phyloP scores from a whole-genome alignment of 2,329 filamentous ascomycete species.

The Aureobasidium sp. region DNA sequence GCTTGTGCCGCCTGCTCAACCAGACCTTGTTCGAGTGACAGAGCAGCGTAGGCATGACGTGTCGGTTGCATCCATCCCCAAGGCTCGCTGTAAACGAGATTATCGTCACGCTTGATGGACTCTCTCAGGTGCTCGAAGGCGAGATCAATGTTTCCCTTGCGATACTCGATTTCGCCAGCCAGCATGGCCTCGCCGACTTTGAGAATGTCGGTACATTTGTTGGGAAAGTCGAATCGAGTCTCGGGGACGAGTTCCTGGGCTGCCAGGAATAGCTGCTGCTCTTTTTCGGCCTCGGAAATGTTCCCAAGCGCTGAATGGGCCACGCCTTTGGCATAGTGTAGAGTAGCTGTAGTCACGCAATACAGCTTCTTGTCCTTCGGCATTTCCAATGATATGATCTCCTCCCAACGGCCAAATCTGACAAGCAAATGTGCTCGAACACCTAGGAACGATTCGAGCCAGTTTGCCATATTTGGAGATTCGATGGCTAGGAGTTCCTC shows the following conservation, averaged over 20 bases:
- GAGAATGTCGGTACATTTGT: slow-evolving; percentile 57
- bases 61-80: slow-evolving; percentile 75
- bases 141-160: slow-evolving; percentile 48
- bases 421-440: slow-evolving; percentile 66
- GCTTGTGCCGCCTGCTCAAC: slow-evolving; percentile 33
- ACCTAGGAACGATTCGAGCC: slow-evolving; percentile 64
- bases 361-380: slow-evolving; percentile 57
- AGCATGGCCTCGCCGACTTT: slow-evolving; percentile 57
- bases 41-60: slow-evolving; percentile 60
- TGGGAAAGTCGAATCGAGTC: slow-evolving; percentile 63
- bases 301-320: slow-evolving; percentile 55
- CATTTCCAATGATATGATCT: slow-evolving; percentile 51
- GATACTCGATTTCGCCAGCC: slow-evolving; percentile 67
- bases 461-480: slow-evolving; percentile 61
- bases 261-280: slow-evolving; percentile 43
- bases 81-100: slow-evolving; percentile 62
- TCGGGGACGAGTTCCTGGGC: slow-evolving; percentile 48
- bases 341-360: slow-evolving; percentile 61
- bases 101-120: slow-evolving; percentile 54
- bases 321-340: slow-evolving; percentile 61
- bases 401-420: slow-evolving; percentile 66
- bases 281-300: slow-evolving; percentile 45
- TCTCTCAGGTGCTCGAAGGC: slow-evolving; percentile 53
- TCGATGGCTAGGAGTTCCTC: slow-evolving; percentile 57
- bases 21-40: slow-evolving; percentile 57